These are phyloP conservation scores for Coemansia sp. DNA, from an alignment of 192 early-diverging fungal genomes.

Conservation along the genomic window DNA sequence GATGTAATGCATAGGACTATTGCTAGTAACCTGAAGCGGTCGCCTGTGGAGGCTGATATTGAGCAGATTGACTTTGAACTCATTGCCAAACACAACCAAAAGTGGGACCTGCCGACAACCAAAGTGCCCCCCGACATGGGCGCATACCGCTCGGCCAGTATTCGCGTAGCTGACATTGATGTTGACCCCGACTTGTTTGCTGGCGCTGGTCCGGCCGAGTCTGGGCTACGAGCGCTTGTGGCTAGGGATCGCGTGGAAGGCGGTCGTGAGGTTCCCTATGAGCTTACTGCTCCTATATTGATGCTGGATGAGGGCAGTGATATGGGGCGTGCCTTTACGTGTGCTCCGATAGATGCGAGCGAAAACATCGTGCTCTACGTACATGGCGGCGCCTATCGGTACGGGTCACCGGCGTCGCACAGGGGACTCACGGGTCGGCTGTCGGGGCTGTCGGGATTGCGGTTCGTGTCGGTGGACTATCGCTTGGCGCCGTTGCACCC, in stretches of 20 bases:
- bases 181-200: conserved; percentile 22
- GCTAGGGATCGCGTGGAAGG: conserved; percentile 6
- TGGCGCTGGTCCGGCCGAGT: conserved; percentile 26
- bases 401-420: conserved; percentile 53
- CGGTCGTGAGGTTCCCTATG: conserved; percentile 12
- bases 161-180: conserved; percentile 14
- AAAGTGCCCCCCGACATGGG: conserved; percentile 21
- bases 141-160: conserved; percentile 1
- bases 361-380: conserved; percentile 68
- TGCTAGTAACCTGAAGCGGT: neutral
- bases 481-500: conserved; percentile 41
- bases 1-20: conserved; percentile 24
- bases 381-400: conserved; percentile 73
- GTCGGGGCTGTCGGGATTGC: conserved; percentile 48
- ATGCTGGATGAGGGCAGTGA: neutral
- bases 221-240: conserved; percentile 13
- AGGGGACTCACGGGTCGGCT: conserved; percentile 53
- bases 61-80: conserved; percentile 34
- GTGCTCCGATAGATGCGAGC: conserved; percentile 13
- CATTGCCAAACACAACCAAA: conserved; percentile 11
- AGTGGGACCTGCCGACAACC: conserved; percentile 16
- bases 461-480: conserved; percentile 47
- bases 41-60: conserved; percentile 29
- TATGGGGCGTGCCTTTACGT: conserved; percentile 12
- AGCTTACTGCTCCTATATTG: conserved; percentile 18